phyloP scores from a whole-genome alignment of 257 asterid species.

The Nicotiana knightiana region DNA sequence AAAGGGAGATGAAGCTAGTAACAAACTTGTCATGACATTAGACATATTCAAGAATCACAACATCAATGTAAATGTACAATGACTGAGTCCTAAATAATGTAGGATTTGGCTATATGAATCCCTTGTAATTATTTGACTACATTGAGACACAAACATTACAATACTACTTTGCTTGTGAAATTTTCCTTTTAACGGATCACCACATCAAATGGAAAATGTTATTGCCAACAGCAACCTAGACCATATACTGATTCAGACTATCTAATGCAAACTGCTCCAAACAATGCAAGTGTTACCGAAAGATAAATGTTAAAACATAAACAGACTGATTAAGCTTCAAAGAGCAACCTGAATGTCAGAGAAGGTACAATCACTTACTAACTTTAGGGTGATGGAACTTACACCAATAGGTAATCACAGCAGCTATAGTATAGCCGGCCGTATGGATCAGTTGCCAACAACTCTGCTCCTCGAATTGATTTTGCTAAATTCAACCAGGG shows the following conservation, averaged over 20 bases:
- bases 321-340: background rate
- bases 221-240: background rate
- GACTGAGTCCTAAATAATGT: background rate
- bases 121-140: background rate
- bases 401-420: slow-evolving; percentile 91
- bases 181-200: background rate
- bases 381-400: slow-evolving; percentile 39
- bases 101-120: background rate
- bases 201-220: background rate
- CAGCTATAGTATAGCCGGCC: slow-evolving; percentile 65
- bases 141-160: background rate
- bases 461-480: slow-evolving; percentile 71
- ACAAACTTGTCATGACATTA: background rate
- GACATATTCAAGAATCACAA: background rate
- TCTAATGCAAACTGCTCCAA: background rate
- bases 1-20: background rate
- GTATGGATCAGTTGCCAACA: slow-evolving; percentile 75
- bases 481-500: slow-evolving; percentile 57
- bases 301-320: background rate
- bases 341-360: background rate
- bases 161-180: background rate
- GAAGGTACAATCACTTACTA: slow-evolving; percentile 1
- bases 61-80: background rate
- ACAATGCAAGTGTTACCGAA: background rate
- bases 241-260: background rate